Base-by-base conservation (phyloP, 1,139 yeast genomes). In the Pichia sp. region DNA sequence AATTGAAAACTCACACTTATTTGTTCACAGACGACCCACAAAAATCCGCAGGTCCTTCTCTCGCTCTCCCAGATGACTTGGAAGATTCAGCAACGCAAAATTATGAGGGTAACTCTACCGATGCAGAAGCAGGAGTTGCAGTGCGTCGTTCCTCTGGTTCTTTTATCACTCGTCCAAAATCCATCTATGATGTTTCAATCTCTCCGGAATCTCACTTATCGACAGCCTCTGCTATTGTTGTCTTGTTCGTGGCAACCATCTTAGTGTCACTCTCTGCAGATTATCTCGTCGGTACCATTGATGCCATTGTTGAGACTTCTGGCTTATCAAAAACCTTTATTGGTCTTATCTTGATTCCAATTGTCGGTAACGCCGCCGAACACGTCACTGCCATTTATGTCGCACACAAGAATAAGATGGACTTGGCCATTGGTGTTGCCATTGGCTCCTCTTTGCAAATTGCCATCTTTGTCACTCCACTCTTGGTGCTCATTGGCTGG, bases 341-440 rank as follows among this genome's bases (percentile, higher is more conserved):
- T 51, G 98, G 98, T 59, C 69, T 91, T 48, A 82, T 91, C 50
- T 77, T 91, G 33, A 79, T 91, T 45, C 98, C 98, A 33, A 88
- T 93, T 46, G 97, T 91, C 22, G 98, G 98, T 40, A 91, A 91
- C 53, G 98, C 98, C 2, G 97, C 98, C 12, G 98, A 91, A 62
- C 98, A 91, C 59, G 97, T 85, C 33, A 91, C 97, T 14, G 96
- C 97, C 3, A 82, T 91, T 32, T 73, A 86, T 45, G 97, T 91
- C 33, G 97, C 98, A 21, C 76, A 80, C 74, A 87, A 87, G 62
- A 86, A 91, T 62, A 91, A 93, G 63, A 91, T 93, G 96, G 97
- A 91, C 58, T 72, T 91, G 47, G 96, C 98, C 10, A 75, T 93
- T 50, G 95, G 96, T 39, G 97, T 91, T 33, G 97, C 98, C 9